Conservation (phyloP, 768 basidiomycete genomes). For the Amylocystis lapponica region DNA sequence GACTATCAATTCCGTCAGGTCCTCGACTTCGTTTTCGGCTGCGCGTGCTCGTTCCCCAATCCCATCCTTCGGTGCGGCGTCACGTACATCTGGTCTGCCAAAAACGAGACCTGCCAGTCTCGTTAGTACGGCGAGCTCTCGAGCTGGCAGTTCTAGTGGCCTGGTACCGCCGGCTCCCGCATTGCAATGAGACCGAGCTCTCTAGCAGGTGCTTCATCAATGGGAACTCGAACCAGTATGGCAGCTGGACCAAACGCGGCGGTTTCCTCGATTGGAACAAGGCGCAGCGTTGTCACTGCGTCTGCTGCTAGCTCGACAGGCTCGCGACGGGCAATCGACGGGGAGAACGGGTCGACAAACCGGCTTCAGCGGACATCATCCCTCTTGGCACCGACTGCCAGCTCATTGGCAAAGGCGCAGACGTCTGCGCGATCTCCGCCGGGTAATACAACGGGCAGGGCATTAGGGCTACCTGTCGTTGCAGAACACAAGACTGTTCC, state of each 20-base stretch:
- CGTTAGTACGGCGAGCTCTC: slow-evolving; percentile 3
- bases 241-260: slow-evolving; percentile 21
- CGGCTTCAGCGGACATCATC: slow-evolving; percentile 29
- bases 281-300: slow-evolving; percentile 18
- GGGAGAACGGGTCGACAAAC: neutral
- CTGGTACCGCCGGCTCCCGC: slow-evolving; percentile 1
- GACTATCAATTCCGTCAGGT: slow-evolving; percentile 8
- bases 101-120: no score
- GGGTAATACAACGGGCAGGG: slow-evolving; percentile 5
- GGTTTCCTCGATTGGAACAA: slow-evolving; percentile 42
- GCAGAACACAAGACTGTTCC: slow-evolving; percentile 13
- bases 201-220: slow-evolving; percentile 22
- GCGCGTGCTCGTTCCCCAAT: slow-evolving; percentile 20
- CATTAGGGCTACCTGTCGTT: slow-evolving; percentile 7
- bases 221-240: slow-evolving; percentile 25
- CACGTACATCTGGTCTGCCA: no score
- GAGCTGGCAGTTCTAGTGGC: slow-evolving; percentile 5
- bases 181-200: slow-evolving; percentile 5
- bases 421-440: slow-evolving; percentile 2
- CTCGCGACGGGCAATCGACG: neutral
- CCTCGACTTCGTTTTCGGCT: slow-evolving; percentile 8
- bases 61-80: slow-evolving; percentile 24
- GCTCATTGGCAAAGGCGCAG: slow-evolving; percentile 60
- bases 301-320: neutral
- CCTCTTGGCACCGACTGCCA: slow-evolving; percentile 69